Evolutionary conservation across 495 filamentous ascomycete genomes (phyloP), one percentile per base, ranked within the genome.

Genomic region (Schizothecium vesticola): DNA sequence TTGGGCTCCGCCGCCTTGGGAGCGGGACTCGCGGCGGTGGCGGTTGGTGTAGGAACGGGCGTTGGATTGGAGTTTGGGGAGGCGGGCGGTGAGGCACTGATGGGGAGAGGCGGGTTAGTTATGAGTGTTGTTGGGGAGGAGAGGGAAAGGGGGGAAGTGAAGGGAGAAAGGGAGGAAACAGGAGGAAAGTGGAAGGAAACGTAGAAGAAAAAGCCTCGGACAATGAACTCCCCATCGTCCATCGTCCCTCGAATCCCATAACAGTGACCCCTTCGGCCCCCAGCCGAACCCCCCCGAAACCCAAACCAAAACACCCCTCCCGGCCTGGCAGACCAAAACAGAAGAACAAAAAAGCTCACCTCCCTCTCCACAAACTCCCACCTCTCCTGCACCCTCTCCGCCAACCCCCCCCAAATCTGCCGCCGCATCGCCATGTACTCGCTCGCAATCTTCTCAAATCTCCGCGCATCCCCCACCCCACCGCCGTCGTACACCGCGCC

Each of bases 331-430:
- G n/a, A n/a, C 36, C 33, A 29, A 25, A 19, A 5, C 1, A 29
- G 6, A 56, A 16, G 3, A 59, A 26, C 7, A 23, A 3, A 33
- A 64, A 55, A 59, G 73, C 84, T 67, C 77, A 91, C 91, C 85
- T 90, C 88, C 22, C 79, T 79, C 76, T 93, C 91, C 33, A 93
- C 88, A 31, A 87, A 80, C 23, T 82, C 78, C 89, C 90, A 91
- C 67, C 86, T 87, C 77, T 91, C 86, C 21, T 86, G 88, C 13
- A 90, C 80, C 26, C 84, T 72, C 1, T 83, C 80, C 5, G 88
- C 89, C 33, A 93, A 77, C 13, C 83, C 75, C 26, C 80, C 82
- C 91, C 91, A 93, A 72, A 92, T 90, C 75, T 91, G 82, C 72
- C 86, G 83, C 25, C 91, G 83, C 76, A 88, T 81, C 8, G 76